Base-by-base conservation (phyloP, 805 yeast species). In the Wickerhamiella hasegawae region DNA sequence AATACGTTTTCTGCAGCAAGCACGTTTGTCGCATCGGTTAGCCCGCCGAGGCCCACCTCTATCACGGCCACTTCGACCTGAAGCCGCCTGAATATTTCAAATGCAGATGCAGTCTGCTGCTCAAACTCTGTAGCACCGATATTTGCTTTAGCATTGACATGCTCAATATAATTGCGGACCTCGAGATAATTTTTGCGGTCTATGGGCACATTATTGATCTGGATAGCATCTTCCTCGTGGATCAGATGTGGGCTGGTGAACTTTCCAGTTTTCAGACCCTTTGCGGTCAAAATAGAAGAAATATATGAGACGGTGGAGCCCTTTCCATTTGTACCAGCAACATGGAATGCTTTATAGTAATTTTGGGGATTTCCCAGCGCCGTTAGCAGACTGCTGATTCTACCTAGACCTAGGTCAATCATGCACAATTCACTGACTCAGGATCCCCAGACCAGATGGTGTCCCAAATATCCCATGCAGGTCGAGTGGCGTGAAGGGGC, bases 261-360 rank as follows among this genome's bases (percentile, higher is more conserved):
- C 41, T 76, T 69, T 1, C 97, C 97, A 35, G 73, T 71, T 19
- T 55, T 50, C 28, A 69, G 55, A 12, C 51, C 60, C 17, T 70
- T 62, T 11, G 54, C 52, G 16, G 69, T 63, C 18, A 85, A 54
- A 2, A 76, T 62, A 14, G 83, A 71, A 3, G 83, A 65, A 6
- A 90, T 39, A 51, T 84, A 85, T 0, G 95, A 75, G 39, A 93
- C 73, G 0, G 85, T 80, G 0, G 96, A 84, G 0, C 98, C 98
- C 51, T 87, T 87, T 0, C 98, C 98, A 51, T 87, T 87, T 6
- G 98, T 87, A 0, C 98, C 98, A 0, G 95, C 95, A 3, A 90
- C 68, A 51, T 90, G 98, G n/a, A 90, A 60, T 1, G 83, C 73
- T 41, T 70, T 69, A 48, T 72, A 71, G 4, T 58, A 45, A 12